phyloP scores from a whole-genome alignment of 306 rosid species.

The Vachellia pachyceras region DNA sequence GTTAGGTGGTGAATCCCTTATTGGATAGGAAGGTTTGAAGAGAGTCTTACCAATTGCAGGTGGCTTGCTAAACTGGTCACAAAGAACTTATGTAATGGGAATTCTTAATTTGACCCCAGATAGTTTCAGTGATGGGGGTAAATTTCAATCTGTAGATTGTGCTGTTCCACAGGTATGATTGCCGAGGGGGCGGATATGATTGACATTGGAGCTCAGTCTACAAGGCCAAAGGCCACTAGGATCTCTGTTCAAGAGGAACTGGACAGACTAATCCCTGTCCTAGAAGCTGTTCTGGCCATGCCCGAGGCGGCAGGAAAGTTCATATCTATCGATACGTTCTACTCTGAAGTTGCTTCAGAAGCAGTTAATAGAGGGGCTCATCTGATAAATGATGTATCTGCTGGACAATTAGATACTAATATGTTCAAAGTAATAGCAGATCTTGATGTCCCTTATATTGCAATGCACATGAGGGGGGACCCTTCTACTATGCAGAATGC shows the following conservation, averaged over 20 bases:
- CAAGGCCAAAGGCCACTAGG: constrained; percentile 72
- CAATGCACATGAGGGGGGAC: constrained; percentile 97
- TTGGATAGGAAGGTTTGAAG: constrained; percentile 79
- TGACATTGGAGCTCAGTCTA: constrained; percentile 94
- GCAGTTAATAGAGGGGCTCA: constrained; percentile 86
- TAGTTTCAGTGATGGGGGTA: constrained; percentile 92
- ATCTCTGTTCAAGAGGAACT: constrained; percentile 79
- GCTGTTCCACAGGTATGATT: constrained; percentile 86
- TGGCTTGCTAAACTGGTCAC: constrained; percentile 75
- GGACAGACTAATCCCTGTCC: constrained; percentile 73
- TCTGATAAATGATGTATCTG: constrained; percentile 77
- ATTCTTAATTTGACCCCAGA: constrained; percentile 93
- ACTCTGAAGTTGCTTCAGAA: constrained; percentile 84
- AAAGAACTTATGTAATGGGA: constrained; percentile 76
- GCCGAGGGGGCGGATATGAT: constrained; percentile 87
- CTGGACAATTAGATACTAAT: constrained; percentile 70
- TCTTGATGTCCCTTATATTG: constrained; percentile 84
- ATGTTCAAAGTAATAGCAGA: constrained; percentile 81
- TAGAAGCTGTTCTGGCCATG: constrained; percentile 70
- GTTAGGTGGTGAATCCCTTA: constrained; percentile 79
- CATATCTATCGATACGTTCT: constrained; percentile 84
- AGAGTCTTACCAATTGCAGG: constrained; percentile 79
- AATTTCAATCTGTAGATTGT: constrained; percentile 62
- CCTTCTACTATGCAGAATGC: constrained; percentile 80
- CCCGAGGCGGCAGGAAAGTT: constrained; percentile 83